Percentiles rank a stretch among this genome's conserved stretches.
Evolutionary conservation across 768 basidiomycete species (phyloP).

Genomic region (Pleurotus tuber-regium): DNA sequence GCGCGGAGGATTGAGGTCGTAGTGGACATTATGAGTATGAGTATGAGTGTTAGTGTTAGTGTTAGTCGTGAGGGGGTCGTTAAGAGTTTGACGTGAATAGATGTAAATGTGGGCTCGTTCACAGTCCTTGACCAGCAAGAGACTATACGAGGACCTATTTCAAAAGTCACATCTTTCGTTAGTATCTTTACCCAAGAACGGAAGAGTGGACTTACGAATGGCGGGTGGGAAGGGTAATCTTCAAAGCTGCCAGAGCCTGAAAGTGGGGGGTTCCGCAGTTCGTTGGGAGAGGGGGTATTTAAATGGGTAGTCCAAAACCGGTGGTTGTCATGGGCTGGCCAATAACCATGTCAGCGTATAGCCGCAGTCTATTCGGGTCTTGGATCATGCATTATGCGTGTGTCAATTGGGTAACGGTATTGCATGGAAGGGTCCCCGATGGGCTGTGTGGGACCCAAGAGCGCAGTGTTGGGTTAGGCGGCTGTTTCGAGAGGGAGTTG

Average conservation of each 20-base stretch:
- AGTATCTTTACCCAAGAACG: background rate
- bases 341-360: conserved; percentile 11
- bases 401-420: background rate
- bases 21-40: conserved; percentile 11
- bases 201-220: background rate
- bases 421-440: background rate
- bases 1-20: conserved; percentile 6
- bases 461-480: too few relatives aligned
- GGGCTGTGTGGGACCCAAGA: background rate
- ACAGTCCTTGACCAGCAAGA: conserved; percentile 15
- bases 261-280: background rate
- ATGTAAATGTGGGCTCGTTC: background rate
- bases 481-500: background rate
- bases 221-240: background rate
- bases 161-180: background rate
- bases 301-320: background rate
- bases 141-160: background rate
- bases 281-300: background rate
- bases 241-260: conserved; percentile 11
- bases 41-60: too few relatives aligned
- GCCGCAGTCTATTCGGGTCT: conserved; percentile 2
- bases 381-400: too few relatives aligned
- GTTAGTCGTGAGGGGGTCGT: conserved; percentile 12
- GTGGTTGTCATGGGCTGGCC: conserved; percentile 5
- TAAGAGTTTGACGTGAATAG: background rate